Conservation (phyloP, 345 rosid species). For the Luvunga scandens region DNA sequence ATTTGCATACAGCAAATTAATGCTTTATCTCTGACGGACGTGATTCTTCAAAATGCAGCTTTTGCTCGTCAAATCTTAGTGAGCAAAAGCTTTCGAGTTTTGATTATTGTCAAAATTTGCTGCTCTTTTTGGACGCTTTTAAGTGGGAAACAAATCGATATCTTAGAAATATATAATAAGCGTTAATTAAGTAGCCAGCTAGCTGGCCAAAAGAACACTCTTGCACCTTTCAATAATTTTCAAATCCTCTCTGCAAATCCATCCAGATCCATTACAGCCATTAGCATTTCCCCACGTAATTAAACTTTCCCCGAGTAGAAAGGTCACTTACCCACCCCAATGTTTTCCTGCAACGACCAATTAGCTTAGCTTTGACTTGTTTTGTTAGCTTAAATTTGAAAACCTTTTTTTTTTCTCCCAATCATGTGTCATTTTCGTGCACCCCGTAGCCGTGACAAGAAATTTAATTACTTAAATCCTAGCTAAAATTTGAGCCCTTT, state of each 20-base stretch:
- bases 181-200: too few species aligned
- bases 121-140: neutral
- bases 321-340: neutral
- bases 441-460: neutral
- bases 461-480: neutral
- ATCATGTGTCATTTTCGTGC: neutral
- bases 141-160: neutral
- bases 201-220: neutral
- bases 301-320: neutral
- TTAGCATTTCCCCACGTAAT: neutral
- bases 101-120: neutral
- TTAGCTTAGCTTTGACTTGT: neutral
- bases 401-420: neutral
- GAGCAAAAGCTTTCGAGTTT: neutral
- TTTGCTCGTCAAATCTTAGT: neutral
- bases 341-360: neutral
- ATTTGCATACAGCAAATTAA: too few species aligned
- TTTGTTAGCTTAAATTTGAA: neutral
- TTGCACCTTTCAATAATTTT: neutral
- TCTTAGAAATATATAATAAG: neutral
- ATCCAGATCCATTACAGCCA: neutral
- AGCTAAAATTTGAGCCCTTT: neutral
- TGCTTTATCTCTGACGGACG: neutral
- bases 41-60: neutral
- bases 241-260: neutral